These are phyloP conservation scores for Claviceps quebecensis DNA, from an alignment of 2,329 filamentous ascomycete genomes.

Conservation along the genomic window DNA sequence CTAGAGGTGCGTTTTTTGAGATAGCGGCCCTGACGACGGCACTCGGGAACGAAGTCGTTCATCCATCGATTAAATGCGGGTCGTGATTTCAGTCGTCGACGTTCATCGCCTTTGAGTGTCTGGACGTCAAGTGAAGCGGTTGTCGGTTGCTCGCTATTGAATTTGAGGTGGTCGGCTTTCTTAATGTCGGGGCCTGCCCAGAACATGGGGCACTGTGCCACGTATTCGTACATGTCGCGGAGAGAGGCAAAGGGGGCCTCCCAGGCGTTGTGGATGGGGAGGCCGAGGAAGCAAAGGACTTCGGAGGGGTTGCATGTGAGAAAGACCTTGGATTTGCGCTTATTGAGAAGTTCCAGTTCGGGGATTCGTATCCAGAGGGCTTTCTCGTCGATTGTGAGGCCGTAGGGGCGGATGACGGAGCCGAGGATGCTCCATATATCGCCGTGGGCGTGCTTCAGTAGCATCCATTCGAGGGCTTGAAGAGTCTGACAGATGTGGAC, in stretches of 20 bases:
- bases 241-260: constrained; percentile 38
- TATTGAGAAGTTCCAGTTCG: constrained; percentile 49
- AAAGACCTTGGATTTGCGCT: constrained; percentile 41
- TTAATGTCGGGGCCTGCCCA: constrained; percentile 19
- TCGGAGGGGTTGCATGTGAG: constrained; percentile 42
- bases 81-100: constrained; percentile 38
- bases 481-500: constrained; percentile 37
- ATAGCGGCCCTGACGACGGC: constrained; percentile 26
- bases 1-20: constrained; percentile 18
- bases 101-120: constrained; percentile 39
- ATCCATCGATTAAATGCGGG: constrained; percentile 47
- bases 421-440: constrained; percentile 55
- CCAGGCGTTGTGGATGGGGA: constrained; percentile 35
- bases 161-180: not conserved
- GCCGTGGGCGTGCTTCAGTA: constrained; percentile 59
- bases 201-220: constrained; percentile 44
- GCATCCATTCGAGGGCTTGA: constrained; percentile 41
- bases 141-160: not conserved
- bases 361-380: constrained; percentile 52
- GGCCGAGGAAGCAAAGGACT: constrained; percentile 49
- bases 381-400: constrained; percentile 49
- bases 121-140: constrained; percentile 14
- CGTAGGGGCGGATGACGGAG: constrained; percentile 46
- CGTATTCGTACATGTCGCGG: constrained; percentile 49
- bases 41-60: constrained; percentile 46